Conservation (phyloP, 495 filamentous ascomycete genomes). For the Paragyromitra xinjiangensis region DNA sequence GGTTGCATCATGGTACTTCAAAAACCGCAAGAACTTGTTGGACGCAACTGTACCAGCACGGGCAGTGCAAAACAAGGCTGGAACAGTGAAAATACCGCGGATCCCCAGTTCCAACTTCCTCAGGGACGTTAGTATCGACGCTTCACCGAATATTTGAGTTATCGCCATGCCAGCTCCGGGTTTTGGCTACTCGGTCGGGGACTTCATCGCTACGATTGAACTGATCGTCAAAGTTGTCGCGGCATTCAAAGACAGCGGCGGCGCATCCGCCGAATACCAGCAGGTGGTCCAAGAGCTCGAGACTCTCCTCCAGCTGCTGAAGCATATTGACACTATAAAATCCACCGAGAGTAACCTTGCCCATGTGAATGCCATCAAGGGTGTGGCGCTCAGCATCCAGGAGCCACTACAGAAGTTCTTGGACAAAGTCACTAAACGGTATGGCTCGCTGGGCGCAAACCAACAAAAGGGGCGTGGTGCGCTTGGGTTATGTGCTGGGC, state of each 20-base stretch:
- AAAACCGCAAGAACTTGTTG: too few relatives aligned
- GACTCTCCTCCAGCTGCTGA: not conserved
- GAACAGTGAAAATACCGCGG: not conserved
- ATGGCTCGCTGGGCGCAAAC: not conserved
- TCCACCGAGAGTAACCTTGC: not conserved
- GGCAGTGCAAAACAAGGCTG: conserved; percentile 1
- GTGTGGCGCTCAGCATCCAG: not conserved
- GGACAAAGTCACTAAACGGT: not conserved
- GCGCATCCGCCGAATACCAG: conserved; percentile 5
- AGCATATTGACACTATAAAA: not conserved
- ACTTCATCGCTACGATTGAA: conserved; percentile 7
- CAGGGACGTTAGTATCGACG: not conserved
- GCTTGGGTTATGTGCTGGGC: not conserved
- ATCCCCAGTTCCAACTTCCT: not conserved
- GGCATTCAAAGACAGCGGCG: conserved; percentile 10
- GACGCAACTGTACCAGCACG: too few relatives aligned
- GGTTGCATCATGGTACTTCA: too few relatives aligned
- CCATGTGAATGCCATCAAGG: not conserved
- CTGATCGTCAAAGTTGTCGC: not conserved
- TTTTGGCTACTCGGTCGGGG: conserved; percentile 15
- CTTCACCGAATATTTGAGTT: not conserved
- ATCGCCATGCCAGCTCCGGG: conserved; percentile 2
- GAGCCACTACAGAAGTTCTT: not conserved
- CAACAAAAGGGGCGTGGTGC: not conserved
- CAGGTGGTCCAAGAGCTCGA: not conserved